A percentile compares a stretch with the other conserved stretches of the same genome.
Evolutionary conservation across 2,329 filamentous ascomycete genomes (phyloP).

Genomic region (Sarocladiaceae sp.): DNA sequence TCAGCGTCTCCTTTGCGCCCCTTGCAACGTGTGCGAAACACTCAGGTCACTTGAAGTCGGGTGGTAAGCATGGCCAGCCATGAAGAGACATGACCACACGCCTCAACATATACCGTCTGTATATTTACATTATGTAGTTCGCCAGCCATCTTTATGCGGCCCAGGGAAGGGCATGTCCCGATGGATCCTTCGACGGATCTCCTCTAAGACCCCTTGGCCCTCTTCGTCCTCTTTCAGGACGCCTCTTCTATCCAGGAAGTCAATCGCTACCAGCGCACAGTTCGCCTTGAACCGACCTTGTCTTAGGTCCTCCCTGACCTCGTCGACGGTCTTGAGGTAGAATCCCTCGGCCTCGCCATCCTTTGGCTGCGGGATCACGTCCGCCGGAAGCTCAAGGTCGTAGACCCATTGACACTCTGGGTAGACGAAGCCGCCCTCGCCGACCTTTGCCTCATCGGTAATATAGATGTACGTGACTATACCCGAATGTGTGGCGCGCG

Average conservation of each 20-base stretch:
- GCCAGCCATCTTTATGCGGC: conserved; percentile 40
- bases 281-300: conserved; percentile 86
- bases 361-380: conserved; percentile 65
- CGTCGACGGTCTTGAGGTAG: conserved; percentile 66
- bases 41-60: no score
- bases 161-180: conserved; percentile 75
- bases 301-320: conserved; percentile 64
- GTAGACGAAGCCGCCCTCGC: conserved; percentile 75
- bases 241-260: conserved; percentile 85
- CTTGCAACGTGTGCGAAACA: no score
- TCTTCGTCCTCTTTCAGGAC: conserved; percentile 76
- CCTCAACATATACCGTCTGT: neutral
- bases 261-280: conserved; percentile 74
- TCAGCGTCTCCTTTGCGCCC: no score
- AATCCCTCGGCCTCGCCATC: conserved; percentile 90
- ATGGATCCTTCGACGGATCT: conserved; percentile 71
- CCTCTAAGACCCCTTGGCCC: conserved; percentile 62
- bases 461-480: conserved; percentile 82
- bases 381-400: conserved; percentile 69
- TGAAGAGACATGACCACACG: neutral
- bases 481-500: conserved; percentile 52
- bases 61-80: neutral
- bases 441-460: conserved; percentile 67
- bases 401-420: conserved; percentile 91
- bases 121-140: conserved; percentile 11